Base-by-base conservation (phyloP, 1,284 basidiomycete species). In the Austroboletus novae-zelandiae region DNA sequence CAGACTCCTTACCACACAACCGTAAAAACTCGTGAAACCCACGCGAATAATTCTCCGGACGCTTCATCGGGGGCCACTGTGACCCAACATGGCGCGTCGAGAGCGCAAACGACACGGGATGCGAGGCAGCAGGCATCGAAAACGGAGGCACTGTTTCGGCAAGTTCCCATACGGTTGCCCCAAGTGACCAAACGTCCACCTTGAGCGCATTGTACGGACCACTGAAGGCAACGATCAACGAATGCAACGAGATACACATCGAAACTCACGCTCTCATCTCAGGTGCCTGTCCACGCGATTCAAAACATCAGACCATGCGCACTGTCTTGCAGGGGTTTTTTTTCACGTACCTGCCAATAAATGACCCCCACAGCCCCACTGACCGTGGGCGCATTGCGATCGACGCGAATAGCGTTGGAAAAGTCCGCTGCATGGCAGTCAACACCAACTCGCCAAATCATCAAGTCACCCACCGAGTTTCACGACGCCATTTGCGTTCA, bases 121-220 rank as follows among this genome's bases (percentile, higher is more conserved):
- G 63, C 6, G 62, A 64, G 20, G 20, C 20, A 7, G 50, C 46
- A n/a, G 62, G 56, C 41, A 81, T 77, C 5, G 78, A 74, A 62
- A 91, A 91, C 0, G 89, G 89, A 9, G 89, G 89, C 48, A 79
- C 73, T 15, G 81, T 78, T 61, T 90, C 77, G 0, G 85, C 84
- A 66, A 88, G 77, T 64, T 91, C 89, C 89, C 89, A 91, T 0
- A 86, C 75, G 0, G 89, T 91, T 2, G 89, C 89, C 3, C 89
- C 89, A 14, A 89, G 71, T 1, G 88, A 89, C 86, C 88, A 91
- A 2, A 86, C 75, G 55, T 91, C 89, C 43, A 89, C 81, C 64
- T 86, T 85, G 43, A 89, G 75, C 2, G 83, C 79, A 57, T 91
- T 76, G 59, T 91, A 91, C 0, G 80, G 71, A 10, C 84, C 83